Evolutionary conservation across 306 rosid species (phyloP), one percentile per base, ranked within the genome.

Genomic region (Dicorynia guianensis): DNA sequence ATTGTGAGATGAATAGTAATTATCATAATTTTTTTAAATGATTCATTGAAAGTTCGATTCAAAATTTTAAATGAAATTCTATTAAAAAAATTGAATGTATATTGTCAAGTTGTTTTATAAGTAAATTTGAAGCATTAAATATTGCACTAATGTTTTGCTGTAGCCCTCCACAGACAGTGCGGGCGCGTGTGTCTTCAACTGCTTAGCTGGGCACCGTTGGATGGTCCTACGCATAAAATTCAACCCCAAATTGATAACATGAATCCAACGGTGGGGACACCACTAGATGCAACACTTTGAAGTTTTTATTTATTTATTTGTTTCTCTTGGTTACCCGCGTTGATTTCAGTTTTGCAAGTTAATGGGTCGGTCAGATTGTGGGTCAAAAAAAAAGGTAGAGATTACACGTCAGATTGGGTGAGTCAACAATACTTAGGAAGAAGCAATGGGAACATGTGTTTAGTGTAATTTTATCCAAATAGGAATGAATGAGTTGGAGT

Each of bases 361-460:
- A 68, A 20, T 55, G 65, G 84, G 80, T 85, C 78, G 18, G 36
- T 30, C 38, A 81, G n/a, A n/a, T n/a, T n/a, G n/a, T n/a, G n/a
- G n/a, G n/a, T n/a, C n/a, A n/a, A n/a, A n/a, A n/a, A 68, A 76
- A 84, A 84, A 88, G 82, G 86, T 54, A 36, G 69, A 78, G 8
- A 63, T 64, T 60, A 65, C 57, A 25, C 30, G 30, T 74, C 57
- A 43, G 70, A 72, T 72, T 25, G 17, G 12, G 30, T 6, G 73
- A 82, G 74, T 84, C 85, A 80, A 78, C 69, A 19, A 35, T 15
- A 53, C 36, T 40, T 25, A 11, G 12, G 59, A 42, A 14, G 15
- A 50, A 64, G 30, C 2, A 74, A 20, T 34, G 33, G 53, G 4
- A 14, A 42, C 11, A 6, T 46, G n/a, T 46, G 9, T 8, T 46